Base-by-base conservation (phyloP, 225 moss, liverwort and hornwort genomes). In the Rhytidiadelphus loreus region DNA sequence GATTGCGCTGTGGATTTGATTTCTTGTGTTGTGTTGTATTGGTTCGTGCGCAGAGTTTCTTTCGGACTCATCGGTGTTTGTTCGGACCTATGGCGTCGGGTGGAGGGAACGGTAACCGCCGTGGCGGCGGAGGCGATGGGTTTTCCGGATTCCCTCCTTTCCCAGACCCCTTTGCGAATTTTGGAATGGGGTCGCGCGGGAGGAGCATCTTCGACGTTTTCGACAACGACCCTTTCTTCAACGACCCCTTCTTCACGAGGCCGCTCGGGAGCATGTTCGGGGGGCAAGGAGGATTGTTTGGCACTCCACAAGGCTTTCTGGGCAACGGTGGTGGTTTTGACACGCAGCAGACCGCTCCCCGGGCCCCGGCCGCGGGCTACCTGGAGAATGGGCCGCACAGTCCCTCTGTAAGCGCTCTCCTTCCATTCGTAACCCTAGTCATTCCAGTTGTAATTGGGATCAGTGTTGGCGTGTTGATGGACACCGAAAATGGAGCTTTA, bases 221-320 rank as follows among this genome's bases (percentile, higher is more conserved):
- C 78, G 93, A 94, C 48, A 91, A 90, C 83, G 94, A 94, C 87
- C 93, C 94, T 19, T 93, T 93, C 43, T 92, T 91, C 61, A 93
- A 93, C 56, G 94, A 94, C 52, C 94, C 93, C 9, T 94, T 94
- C 69, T 94, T 94, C 91, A 92, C 93, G n/a, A 89, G 93, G 90
- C 92, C 93, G 52, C 85, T 93, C 39, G 94, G 94, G 50, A 89
- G 91, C 58, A 81, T 91, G 88, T 92, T 94, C 82, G 92, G 93
- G 43, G 88, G 85, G 8, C 86, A 61, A 63, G 93, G 87, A 73
- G 91, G 94, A 15, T 88, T 92, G 68, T 91, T 92, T 70, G 94
- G 91, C 61, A 79, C 79, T 37, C 89, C 90, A 41, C 89, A 91
- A 85, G 93, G 91, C 58, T 88, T 90, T 55, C 50, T 90, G 37